These are phyloP conservation scores for Pisolithus sp. DNA, from an alignment of 768 basidiomycete species.

Conservation along the genomic window DNA sequence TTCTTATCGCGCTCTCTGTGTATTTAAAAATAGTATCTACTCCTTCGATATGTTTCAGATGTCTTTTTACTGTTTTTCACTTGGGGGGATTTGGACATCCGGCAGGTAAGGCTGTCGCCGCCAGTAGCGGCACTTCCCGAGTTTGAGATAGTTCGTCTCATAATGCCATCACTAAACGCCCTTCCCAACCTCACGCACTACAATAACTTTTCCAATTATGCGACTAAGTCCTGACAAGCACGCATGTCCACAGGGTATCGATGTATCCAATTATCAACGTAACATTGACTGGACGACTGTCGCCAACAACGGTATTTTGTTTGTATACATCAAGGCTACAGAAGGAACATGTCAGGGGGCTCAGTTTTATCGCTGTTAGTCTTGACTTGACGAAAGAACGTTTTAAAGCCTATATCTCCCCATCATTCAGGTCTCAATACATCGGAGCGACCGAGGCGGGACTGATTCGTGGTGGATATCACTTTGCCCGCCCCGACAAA, in stretches of 20 bases:
- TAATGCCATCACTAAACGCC: too few species aligned
- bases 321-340: constrained; percentile 64
- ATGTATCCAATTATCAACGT: constrained; percentile 48
- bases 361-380: neutral
- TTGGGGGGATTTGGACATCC: too few species aligned
- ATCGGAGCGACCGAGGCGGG: constrained; percentile 48
- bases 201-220: too few species aligned
- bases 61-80: too few species aligned
- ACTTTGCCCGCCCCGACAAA: constrained; percentile 50
- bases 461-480: constrained; percentile 55
- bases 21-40: too few species aligned
- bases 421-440: constrained; percentile 43
- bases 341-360: constrained; percentile 45
- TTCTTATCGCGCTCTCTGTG: too few species aligned
- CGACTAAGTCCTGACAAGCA: constrained; percentile 20
- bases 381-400: neutral
- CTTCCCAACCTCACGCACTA: too few species aligned
- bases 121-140: too few species aligned
- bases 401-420: constrained; percentile 22
- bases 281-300: constrained; percentile 48
- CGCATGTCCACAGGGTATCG: constrained; percentile 43
- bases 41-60: too few species aligned
- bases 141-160: too few species aligned
- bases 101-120: too few species aligned
- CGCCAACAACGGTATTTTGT: constrained; percentile 44